Conservation (phyloP, 148 eudicot genomes). For the Rhododendron mucronatum region DNA sequence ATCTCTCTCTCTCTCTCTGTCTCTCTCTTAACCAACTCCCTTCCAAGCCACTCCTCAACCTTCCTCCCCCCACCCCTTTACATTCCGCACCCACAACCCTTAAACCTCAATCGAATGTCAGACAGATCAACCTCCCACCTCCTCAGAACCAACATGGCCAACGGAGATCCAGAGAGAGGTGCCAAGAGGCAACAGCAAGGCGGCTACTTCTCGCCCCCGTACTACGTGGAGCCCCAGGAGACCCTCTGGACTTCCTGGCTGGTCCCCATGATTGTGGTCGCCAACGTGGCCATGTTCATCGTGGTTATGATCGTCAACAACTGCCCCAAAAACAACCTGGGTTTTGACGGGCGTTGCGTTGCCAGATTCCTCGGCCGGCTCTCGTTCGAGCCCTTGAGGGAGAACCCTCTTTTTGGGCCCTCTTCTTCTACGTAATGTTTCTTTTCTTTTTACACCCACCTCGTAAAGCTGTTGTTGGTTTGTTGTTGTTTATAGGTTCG, state of each 20-base stretch:
- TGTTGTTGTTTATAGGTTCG: not conserved
- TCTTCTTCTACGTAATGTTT: conserved; percentile 59
- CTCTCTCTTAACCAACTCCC: conserved; percentile 8
- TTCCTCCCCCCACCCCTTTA: not conserved
- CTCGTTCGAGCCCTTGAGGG: conserved; percentile 67
- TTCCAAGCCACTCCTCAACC: conserved; percentile 21
- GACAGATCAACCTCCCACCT: not conserved
- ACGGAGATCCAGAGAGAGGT: conserved; percentile 47
- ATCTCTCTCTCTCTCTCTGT: not conserved
- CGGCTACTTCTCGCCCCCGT: conserved; percentile 14
- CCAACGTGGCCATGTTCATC: conserved; percentile 66
- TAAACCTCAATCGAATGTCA: not conserved
- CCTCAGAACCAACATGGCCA: conserved; percentile 23
- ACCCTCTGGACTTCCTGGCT: conserved; percentile 89
- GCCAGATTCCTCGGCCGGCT: conserved; percentile 54
- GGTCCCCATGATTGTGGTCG: conserved; percentile 78
- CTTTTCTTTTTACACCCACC: not conserved
- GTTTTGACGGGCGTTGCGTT: conserved; percentile 41
- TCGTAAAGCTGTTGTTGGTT: not conserved
- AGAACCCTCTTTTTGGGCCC: conserved; percentile 86
- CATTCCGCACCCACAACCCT: not conserved
- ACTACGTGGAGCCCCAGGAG: conserved; percentile 32
- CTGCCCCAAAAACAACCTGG: conserved; percentile 61
- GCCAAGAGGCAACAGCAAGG: not conserved
- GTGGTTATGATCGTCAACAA: conserved; percentile 70